Conservation (phyloP, 306 rosid genomes). For the Corylus americana region DNA sequence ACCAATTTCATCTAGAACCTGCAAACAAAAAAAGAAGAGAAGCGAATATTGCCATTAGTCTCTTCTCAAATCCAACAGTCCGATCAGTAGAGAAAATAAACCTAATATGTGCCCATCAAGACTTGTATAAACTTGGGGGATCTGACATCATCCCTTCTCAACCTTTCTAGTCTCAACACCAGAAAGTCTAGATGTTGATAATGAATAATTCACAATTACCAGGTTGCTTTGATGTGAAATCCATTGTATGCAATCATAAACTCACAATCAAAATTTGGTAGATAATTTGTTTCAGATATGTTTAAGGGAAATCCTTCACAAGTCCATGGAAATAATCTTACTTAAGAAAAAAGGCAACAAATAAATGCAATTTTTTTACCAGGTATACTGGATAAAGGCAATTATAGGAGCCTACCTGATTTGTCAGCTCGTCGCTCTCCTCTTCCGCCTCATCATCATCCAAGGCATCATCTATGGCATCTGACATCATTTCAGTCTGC, state of each 20-base stretch:
- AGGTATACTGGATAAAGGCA: constrained; percentile 24
- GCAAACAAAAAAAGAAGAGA: constrained; percentile 24
- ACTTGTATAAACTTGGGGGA: constrained; percentile 3
- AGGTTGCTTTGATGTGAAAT: background rate
- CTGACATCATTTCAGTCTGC: constrained; percentile 99
- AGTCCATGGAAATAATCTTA: background rate
- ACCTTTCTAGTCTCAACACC: constrained; percentile 23
- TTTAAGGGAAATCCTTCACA: background rate
- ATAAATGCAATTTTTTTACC: background rate
- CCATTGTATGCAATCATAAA: background rate
- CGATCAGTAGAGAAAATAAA: constrained; percentile 9
- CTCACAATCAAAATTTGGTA: background rate
- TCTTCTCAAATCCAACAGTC: constrained; percentile 25
- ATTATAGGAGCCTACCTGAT: constrained; percentile 59
- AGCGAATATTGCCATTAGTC: constrained; percentile 28
- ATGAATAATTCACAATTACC: background rate
- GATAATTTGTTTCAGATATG: background rate
- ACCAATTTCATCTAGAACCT: constrained; percentile 99
- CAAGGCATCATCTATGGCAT: constrained; percentile 87
- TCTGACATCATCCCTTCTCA: constrained; percentile 24
- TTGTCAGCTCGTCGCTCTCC: constrained; percentile 92
- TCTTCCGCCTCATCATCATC: constrained; percentile 97
- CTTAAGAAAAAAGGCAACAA: background rate
- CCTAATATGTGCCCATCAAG: constrained; percentile 1
- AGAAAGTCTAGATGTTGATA: background rate